A percentile compares a stretch with the other conserved stretches of the same genome.
phyloP scores from a whole-genome alignment of 495 filamentous ascomycete genomes.

The Podospora pseudocomata region DNA sequence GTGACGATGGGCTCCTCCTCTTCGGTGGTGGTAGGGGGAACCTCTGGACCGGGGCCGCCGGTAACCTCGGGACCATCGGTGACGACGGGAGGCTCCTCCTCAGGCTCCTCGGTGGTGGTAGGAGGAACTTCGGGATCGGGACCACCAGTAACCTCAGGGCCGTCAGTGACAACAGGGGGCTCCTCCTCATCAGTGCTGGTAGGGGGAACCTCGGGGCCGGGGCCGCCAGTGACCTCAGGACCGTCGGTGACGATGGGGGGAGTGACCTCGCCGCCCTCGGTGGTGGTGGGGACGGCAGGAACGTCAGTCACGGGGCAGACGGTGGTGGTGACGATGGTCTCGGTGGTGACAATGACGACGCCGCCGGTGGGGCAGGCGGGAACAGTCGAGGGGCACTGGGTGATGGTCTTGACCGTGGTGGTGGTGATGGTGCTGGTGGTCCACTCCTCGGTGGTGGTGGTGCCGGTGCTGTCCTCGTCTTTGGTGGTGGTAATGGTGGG shows the following conservation, averaged over 20 bases:
- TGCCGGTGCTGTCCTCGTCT: background rate
- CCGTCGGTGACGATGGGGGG: slow-evolving; percentile 43
- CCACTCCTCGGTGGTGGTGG: slow-evolving; percentile 2
- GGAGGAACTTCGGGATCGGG: slow-evolving; percentile 25
- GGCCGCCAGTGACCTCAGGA: background rate
- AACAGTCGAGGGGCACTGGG: slow-evolving; percentile 15
- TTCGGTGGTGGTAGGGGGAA: slow-evolving; percentile 4
- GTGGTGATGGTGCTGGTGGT: background rate
- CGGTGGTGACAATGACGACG: slow-evolving; percentile 56
- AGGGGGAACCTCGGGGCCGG: slow-evolving; percentile 27
- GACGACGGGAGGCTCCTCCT: slow-evolving; percentile 10
- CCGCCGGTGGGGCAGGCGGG: slow-evolving; percentile 13
- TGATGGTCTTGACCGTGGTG: slow-evolving; percentile 37
- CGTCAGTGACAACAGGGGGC: slow-evolving; percentile 9
- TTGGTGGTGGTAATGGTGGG: slow-evolving; percentile 8
- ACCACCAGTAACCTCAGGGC: background rate
- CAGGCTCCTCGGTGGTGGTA: slow-evolving; percentile 5
- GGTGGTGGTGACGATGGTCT: slow-evolving; percentile 55
- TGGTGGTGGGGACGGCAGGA: slow-evolving; percentile 48
- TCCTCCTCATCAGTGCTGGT: background rate
- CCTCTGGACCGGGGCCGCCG: slow-evolving; percentile 18
- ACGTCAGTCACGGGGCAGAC: slow-evolving; percentile 57
- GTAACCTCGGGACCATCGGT: slow-evolving; percentile 2
- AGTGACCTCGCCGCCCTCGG: slow-evolving; percentile 44
- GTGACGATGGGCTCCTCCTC: background rate